Percentiles rank a stretch among this genome's conserved stretches.
phyloP scores from a whole-genome alignment of 352 stramenopile genomes.

The Globisporangium nagaii region DNA sequence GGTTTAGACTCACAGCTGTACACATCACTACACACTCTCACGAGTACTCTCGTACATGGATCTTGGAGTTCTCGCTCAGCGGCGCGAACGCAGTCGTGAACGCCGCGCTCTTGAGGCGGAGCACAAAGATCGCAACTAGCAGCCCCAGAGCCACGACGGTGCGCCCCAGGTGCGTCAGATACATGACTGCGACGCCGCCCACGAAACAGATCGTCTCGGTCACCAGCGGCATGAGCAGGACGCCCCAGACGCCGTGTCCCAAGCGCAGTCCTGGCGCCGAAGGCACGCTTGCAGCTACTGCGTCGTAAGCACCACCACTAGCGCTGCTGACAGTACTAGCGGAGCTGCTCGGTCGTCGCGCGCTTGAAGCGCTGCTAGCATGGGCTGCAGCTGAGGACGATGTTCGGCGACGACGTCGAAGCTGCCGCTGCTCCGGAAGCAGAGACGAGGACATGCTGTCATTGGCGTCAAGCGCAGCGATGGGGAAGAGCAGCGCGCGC shows the following conservation, averaged over 20 bases:
- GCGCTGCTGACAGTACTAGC: neutral
- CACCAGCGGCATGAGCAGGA: constrained; percentile 27
- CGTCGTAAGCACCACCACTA: no score
- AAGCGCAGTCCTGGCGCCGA: constrained; percentile 17
- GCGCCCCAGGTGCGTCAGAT: constrained; percentile 14
- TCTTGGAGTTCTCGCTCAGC: constrained; percentile 28
- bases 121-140: constrained; percentile 26
- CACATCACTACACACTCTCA: no score
- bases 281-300: neutral
- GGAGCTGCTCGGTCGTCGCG: neutral
- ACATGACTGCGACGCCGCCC: constrained; percentile 17
- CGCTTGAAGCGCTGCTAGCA: neutral
- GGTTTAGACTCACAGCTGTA: no score
- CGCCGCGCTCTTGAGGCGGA: constrained; percentile 29
- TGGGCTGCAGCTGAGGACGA: neutral
- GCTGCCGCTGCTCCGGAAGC: neutral
- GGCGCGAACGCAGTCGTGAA: constrained; percentile 18
- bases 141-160: constrained; percentile 16
- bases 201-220: constrained; percentile 25
- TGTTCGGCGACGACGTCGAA: constrained; percentile 1
- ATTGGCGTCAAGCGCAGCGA: neutral
- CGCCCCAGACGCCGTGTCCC: constrained; percentile 19
- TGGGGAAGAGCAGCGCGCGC: constrained; percentile 5
- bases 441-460: neutral
- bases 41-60: constrained; percentile 14